Conservation (phyloP, 2,329 filamentous ascomycete genomes). For the Phaeosphaeria sp. region DNA sequence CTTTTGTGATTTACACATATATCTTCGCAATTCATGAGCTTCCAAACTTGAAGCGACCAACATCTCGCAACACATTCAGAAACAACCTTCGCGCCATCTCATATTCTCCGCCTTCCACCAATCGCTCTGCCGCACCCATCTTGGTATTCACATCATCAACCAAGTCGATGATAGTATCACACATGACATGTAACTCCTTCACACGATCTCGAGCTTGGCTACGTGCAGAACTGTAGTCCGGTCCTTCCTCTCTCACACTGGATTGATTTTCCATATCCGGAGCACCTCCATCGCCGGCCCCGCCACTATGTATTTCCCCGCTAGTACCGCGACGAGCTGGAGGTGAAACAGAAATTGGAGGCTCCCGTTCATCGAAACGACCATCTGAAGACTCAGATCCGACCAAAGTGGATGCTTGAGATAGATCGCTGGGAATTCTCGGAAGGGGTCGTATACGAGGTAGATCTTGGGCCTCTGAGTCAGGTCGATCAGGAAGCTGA, state of each 20-base stretch:
- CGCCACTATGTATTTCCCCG: too few species aligned
- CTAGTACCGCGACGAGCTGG: too few species aligned
- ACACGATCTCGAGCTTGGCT: not conserved
- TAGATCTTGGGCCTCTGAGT: slow-evolving; percentile 2
- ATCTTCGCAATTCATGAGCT: not conserved
- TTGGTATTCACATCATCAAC: not conserved
- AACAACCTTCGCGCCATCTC: not conserved
- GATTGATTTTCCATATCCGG: too few species aligned
- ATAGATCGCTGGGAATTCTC: slow-evolving; percentile 4
- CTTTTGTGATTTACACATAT: too few species aligned
- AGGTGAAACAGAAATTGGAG: too few species aligned
- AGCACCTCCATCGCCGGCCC: too few species aligned
- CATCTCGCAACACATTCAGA: not conserved
- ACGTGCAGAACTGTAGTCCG: too few species aligned
- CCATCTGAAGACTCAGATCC: slow-evolving; percentile 1
- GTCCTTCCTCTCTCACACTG: too few species aligned
- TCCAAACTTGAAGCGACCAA: not conserved
- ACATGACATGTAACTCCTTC: not conserved
- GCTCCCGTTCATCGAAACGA: too few species aligned
- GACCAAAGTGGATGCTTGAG: slow-evolving; percentile 9
- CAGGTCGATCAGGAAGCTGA: not conserved
- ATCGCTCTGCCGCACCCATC: not conserved
- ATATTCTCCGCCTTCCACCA: not conserved
- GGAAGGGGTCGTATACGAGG: slow-evolving; percentile 8
- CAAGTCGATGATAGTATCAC: not conserved